Evolutionary conservation across 2,329 filamentous ascomycete genomes (phyloP).

Genomic region (Fusarium multiceps): DNA sequence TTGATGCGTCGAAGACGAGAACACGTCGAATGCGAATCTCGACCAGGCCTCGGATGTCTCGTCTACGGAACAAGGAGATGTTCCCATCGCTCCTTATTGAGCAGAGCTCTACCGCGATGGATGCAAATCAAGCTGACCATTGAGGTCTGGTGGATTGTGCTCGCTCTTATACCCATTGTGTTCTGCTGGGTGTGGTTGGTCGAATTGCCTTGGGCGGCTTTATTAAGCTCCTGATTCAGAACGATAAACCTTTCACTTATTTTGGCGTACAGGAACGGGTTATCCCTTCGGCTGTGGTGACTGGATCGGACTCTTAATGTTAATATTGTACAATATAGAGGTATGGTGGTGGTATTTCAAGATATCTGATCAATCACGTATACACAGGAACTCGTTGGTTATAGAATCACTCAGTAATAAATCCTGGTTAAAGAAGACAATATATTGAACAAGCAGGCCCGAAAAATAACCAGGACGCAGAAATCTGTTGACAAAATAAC

Average conservation of each 20-base stretch:
- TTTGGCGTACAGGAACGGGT: background rate
- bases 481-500: no score
- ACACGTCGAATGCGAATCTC: conserved; percentile 70
- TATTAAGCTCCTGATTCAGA: background rate
- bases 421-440: background rate
- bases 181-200: conserved; percentile 53
- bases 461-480: no score
- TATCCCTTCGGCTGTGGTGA: background rate
- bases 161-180: conserved; percentile 56
- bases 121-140: conserved; percentile 57
- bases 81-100: conserved; percentile 58
- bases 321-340: background rate
- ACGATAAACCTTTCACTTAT: background rate
- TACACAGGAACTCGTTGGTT: background rate
- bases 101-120: conserved; percentile 59
- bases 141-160: conserved; percentile 62
- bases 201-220: conserved; percentile 34
- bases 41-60: conserved; percentile 66
- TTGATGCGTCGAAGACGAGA: conserved; percentile 69
- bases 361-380: background rate
- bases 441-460: background rate
- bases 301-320: background rate
- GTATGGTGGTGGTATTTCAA: background rate
- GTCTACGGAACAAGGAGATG: conserved; percentile 64
- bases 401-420: background rate